Percentiles rank a stretch among this genome's conserved stretches.
These are phyloP conservation scores for Aspergillus felis DNA, from an alignment of 2,329 filamentous ascomycete species.

Conservation along the genomic window DNA sequence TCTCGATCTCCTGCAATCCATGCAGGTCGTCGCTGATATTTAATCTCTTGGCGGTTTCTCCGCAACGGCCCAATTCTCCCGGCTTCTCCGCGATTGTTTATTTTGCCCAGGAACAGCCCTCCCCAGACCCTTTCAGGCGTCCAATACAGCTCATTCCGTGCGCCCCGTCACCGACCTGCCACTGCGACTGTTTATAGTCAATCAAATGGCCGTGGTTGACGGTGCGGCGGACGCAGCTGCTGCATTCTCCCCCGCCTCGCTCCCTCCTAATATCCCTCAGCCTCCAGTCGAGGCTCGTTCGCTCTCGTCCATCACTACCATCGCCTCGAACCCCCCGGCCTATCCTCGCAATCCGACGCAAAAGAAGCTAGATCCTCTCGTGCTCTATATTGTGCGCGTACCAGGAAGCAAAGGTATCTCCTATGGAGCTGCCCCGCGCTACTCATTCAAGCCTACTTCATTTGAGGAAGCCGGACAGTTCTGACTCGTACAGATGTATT, in stretches of 20 bases:
- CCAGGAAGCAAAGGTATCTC: conserved; percentile 77
- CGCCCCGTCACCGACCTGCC: not conserved
- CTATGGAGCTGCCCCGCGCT: not conserved
- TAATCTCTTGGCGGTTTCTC: not conserved
- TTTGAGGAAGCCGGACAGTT: not conserved
- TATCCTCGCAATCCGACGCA: conserved; percentile 76
- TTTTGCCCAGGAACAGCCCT: not conserved
- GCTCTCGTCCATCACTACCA: conserved; percentile 69
- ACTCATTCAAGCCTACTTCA: not conserved
- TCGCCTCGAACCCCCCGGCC: conserved; percentile 81
- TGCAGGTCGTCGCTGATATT: not conserved
- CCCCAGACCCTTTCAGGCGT: not conserved
- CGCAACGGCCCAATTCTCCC: conserved; percentile 4
- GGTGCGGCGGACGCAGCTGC: conserved; percentile 25
- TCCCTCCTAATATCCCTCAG: conserved; percentile 13
- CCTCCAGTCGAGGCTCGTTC: conserved; percentile 72
- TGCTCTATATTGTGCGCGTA: conserved; percentile 88
- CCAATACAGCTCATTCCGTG: not conserved
- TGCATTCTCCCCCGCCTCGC: conserved; percentile 21
- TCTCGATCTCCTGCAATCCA: not conserved
- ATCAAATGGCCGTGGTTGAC: conserved; percentile 20
- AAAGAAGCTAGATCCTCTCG: conserved; percentile 64
- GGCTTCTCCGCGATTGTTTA: conserved; percentile 12
- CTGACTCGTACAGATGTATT: conserved; percentile 66
- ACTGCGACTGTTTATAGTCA: not conserved